phyloP scores from a whole-genome alignment of 208 protist genomes.

The Crithidia thermophila region DNA sequence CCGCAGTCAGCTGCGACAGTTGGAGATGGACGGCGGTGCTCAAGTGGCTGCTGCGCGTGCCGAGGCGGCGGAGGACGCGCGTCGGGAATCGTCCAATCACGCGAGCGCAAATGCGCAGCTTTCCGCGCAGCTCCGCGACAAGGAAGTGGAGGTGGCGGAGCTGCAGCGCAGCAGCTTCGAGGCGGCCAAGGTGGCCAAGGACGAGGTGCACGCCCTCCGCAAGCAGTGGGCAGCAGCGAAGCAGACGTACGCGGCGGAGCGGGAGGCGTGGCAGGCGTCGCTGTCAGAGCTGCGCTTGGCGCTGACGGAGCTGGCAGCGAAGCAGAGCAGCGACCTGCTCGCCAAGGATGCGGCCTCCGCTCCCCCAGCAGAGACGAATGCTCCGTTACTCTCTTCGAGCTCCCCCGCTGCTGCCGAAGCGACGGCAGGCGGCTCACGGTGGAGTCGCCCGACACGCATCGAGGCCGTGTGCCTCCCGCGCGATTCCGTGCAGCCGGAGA shows the following conservation, averaged over 20 bases:
- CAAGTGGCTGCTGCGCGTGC: not conserved
- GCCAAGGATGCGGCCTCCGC: no score
- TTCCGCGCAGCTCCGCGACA: not conserved
- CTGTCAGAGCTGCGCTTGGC: slow-evolving; percentile 8
- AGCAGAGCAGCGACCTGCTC: no score
- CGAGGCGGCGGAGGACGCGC: not conserved
- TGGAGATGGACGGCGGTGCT: no score
- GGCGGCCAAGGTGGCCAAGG: not conserved
- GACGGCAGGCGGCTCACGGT: slow-evolving; percentile 21
- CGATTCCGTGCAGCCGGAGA: not conserved
- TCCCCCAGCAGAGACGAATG: no score
- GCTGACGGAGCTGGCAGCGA: not conserved
- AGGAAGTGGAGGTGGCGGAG: not conserved
- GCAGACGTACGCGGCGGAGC: slow-evolving; percentile 5
- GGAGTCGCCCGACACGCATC: slow-evolving; percentile 15
- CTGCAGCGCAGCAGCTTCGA: not conserved
- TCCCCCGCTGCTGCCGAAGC: no score
- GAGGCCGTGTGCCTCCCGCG: slow-evolving; percentile 1
- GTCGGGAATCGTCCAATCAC: not conserved
- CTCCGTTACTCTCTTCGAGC: no score
- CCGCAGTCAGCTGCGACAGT: no score
- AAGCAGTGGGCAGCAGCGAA: slow-evolving; percentile 1
- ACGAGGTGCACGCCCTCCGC: slow-evolving; percentile 16
- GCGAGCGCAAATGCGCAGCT: not conserved
- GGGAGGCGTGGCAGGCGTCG: slow-evolving; percentile 9